These are phyloP conservation scores for Neobulgaria alba DNA, from an alignment of 2,329 filamentous ascomycete genomes.

Conservation along the genomic window DNA sequence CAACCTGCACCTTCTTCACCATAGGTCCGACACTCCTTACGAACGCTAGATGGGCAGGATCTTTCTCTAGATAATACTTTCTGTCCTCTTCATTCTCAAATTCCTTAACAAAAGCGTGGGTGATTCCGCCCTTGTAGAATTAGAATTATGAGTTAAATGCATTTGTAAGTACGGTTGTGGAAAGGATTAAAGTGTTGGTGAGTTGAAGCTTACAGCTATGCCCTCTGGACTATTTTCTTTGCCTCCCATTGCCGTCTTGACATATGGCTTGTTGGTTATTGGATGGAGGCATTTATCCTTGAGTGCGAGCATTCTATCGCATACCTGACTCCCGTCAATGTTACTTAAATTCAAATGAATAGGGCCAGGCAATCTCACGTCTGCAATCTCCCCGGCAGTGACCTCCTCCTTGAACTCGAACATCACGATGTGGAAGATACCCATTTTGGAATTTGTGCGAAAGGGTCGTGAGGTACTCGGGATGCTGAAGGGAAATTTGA, in stretches of 20 bases:
- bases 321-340: conserved; percentile 35
- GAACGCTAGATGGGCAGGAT: conserved; percentile 55
- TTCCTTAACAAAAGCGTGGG: conserved; percentile 60
- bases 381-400: conserved; percentile 39
- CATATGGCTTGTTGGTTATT: conserved; percentile 47
- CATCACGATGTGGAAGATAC: conserved; percentile 56
- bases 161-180: too few relatives aligned
- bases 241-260: conserved; percentile 49
- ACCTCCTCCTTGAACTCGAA: conserved; percentile 52
- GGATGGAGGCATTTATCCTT: conserved; percentile 51
- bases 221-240: conserved; percentile 52
- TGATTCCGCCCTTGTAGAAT: conserved; percentile 45
- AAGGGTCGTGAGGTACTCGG: too few relatives aligned
- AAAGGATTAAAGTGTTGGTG: too few relatives aligned
- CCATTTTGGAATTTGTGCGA: conserved; percentile 41
- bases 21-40: conserved; percentile 38
- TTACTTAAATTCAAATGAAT: conserved; percentile 1
- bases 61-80: conserved; percentile 57
- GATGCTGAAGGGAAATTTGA: neutral
- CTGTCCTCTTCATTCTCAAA: conserved; percentile 58
- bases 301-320: conserved; percentile 45
- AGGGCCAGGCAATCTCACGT: conserved; percentile 32
- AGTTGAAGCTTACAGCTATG: conserved; percentile 44
- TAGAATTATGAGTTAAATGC: neutral
- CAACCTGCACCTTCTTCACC: conserved; percentile 43